Evolutionary conservation across 2,329 filamentous ascomycete species (phyloP).

Genomic region (Cordyceps cicadae): DNA sequence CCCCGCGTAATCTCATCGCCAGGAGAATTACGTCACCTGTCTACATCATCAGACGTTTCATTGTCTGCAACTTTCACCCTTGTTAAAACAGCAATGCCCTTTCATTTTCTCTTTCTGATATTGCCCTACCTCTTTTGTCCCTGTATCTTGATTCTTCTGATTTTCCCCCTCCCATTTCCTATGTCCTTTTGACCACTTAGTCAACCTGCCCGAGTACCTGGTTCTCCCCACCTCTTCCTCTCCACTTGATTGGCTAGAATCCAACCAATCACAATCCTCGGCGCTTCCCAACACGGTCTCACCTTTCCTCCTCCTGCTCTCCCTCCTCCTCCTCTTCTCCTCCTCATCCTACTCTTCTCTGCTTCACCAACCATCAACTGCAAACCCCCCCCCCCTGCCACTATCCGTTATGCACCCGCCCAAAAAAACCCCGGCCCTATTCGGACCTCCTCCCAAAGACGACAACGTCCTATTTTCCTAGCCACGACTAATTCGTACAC

Average conservation of each 20-base stretch:
- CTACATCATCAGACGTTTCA: too few relatives aligned
- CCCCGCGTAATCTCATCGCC: background rate
- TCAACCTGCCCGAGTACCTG: background rate
- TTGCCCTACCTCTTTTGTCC: background rate
- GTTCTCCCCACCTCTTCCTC: background rate
- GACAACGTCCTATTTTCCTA: background rate
- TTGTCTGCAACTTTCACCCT: background rate
- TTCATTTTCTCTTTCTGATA: background rate
- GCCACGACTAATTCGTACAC: too few relatives aligned
- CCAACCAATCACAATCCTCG: background rate
- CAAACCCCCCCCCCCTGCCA: background rate
- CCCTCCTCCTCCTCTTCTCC: too few relatives aligned
- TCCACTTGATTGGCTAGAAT: background rate
- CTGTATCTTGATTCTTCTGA: too few relatives aligned
- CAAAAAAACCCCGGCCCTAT: too few relatives aligned
- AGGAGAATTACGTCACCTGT: background rate
- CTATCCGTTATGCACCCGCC: background rate
- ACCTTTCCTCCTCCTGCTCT: background rate
- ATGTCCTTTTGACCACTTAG: background rate
- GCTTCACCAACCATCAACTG: background rate
- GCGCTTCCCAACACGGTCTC: slow-evolving; percentile 5
- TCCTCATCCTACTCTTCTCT: background rate
- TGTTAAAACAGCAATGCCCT: background rate
- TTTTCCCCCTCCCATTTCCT: background rate
- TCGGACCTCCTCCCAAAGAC: background rate